phyloP scores from a whole-genome alignment of 2,329 filamentous ascomycete species.

The Hymenoscyphus albidus region DNA sequence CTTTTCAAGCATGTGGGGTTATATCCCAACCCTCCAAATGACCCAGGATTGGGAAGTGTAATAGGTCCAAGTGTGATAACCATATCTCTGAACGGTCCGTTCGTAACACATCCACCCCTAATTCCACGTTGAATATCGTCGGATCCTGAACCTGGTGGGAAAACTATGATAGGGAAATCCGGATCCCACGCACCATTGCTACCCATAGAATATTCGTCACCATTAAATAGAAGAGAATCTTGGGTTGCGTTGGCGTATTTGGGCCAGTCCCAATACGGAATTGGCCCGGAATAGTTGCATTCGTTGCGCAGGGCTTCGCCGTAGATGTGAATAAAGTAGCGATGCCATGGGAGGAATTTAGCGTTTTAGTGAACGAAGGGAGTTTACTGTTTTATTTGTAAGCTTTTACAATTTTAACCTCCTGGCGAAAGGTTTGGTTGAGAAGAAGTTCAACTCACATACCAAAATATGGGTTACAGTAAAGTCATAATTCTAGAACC shows the following conservation, averaged over 20 bases:
- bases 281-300: slow-evolving; percentile 40
- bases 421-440: too few species aligned
- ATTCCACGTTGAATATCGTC: slow-evolving; percentile 41
- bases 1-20: slow-evolving; percentile 9
- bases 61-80: slow-evolving; percentile 23
- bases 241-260: slow-evolving; percentile 39
- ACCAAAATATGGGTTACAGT: slow-evolving; percentile 34
- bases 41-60: slow-evolving; percentile 5
- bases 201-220: slow-evolving; percentile 41
- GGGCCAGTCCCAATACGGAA: slow-evolving; percentile 41
- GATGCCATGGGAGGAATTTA: slow-evolving; percentile 40
- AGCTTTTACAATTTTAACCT: not conserved
- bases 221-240: slow-evolving; percentile 52
- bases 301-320: slow-evolving; percentile 39
- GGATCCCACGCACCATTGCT: slow-evolving; percentile 42
- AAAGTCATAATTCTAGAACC: slow-evolving; percentile 34
- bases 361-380: slow-evolving; percentile 14
- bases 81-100: slow-evolving; percentile 42
- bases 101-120: slow-evolving; percentile 51
- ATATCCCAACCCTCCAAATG: slow-evolving; percentile 5
- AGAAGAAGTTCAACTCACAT: not conserved
- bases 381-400: slow-evolving; percentile 25
- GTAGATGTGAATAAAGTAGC: slow-evolving; percentile 39
- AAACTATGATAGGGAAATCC: slow-evolving; percentile 25
- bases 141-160: slow-evolving; percentile 1